phyloP scores from a whole-genome alignment of 345 rosid species.

The Boechera retrofracta region DNA sequence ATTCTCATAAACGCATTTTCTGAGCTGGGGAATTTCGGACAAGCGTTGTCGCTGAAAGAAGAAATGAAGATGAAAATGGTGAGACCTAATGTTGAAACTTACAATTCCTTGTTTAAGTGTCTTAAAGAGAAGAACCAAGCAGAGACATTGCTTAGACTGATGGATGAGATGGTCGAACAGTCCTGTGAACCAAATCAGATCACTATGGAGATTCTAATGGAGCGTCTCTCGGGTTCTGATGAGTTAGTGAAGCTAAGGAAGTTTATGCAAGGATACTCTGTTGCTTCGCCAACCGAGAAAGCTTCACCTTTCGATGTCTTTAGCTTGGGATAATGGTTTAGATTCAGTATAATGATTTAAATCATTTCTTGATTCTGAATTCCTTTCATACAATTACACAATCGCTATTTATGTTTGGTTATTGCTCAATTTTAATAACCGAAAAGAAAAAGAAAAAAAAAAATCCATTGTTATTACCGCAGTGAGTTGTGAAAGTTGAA shows the following conservation, averaged over 20 bases:
- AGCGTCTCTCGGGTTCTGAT: constrained; percentile 69
- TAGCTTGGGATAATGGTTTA: constrained; percentile 6
- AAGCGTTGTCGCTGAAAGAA: constrained; percentile 60
- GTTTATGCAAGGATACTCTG: constrained; percentile 55
- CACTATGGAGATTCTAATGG: constrained; percentile 71
- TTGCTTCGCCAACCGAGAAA: constrained; percentile 42
- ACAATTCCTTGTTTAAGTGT: constrained; percentile 73
- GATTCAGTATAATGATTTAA: background rate
- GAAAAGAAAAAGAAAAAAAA: background rate
- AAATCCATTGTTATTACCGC: background rate
- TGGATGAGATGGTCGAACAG: constrained; percentile 69
- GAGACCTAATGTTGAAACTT: constrained; percentile 67
- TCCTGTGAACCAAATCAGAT: constrained; percentile 73
- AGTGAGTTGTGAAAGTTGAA: background rate
- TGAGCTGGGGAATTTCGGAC: constrained; percentile 52
- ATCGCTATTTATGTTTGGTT: background rate
- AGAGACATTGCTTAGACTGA: constrained; percentile 56
- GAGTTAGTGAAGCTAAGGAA: constrained; percentile 56
- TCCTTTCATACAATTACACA: constrained; percentile 6
- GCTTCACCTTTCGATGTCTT: constrained; percentile 27
- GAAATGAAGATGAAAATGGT: constrained; percentile 67
- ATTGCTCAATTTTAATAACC: background rate
- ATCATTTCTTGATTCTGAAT: background rate
- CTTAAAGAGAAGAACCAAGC: constrained; percentile 56
- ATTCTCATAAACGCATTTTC: constrained; percentile 65